A percentile compares a stretch with the other conserved stretches of the same genome.
Evolutionary conservation across 2,329 filamentous ascomycete species (phyloP).

Genomic region (Monosporascus cannonballus): DNA sequence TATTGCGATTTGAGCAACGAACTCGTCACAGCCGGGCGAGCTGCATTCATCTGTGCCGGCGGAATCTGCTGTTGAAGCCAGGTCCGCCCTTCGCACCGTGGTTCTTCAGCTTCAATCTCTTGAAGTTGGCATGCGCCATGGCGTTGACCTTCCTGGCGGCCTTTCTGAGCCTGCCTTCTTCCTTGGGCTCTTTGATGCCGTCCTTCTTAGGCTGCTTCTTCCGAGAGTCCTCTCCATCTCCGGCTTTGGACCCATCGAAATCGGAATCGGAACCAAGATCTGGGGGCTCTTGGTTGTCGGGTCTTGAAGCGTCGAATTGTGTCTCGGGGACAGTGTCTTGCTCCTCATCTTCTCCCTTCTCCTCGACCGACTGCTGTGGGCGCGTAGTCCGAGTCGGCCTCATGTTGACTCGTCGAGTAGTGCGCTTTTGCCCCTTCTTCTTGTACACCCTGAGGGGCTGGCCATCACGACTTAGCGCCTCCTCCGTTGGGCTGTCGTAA

Average conservation of each 20-base stretch:
- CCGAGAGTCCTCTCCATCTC: constrained; percentile 24
- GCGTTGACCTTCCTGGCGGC: constrained; percentile 56
- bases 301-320: constrained; percentile 23
- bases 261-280: constrained; percentile 34
- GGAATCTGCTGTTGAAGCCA: constrained; percentile 51
- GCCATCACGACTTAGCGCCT: constrained; percentile 45
- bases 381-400: constrained; percentile 45
- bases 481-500: constrained; percentile 52
- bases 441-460: constrained; percentile 62
- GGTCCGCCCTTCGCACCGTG: constrained; percentile 56
- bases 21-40: not conserved
- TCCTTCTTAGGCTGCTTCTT: constrained; percentile 15
- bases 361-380: constrained; percentile 28
- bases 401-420: constrained; percentile 64
- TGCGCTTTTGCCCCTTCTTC: constrained; percentile 79
- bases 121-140: constrained; percentile 61
- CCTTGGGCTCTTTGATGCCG: constrained; percentile 23
- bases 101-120: constrained; percentile 57
- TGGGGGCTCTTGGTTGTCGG: constrained; percentile 22
- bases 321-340: constrained; percentile 36
- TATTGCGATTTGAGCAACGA: not conserved
- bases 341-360: constrained; percentile 29
- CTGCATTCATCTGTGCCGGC: constrained; percentile 36
- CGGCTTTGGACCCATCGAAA: constrained; percentile 30
- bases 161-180: constrained; percentile 43